Evolutionary conservation across 2,329 filamentous ascomycete genomes (phyloP).

Genomic region (Pseudopithomyces maydicus): DNA sequence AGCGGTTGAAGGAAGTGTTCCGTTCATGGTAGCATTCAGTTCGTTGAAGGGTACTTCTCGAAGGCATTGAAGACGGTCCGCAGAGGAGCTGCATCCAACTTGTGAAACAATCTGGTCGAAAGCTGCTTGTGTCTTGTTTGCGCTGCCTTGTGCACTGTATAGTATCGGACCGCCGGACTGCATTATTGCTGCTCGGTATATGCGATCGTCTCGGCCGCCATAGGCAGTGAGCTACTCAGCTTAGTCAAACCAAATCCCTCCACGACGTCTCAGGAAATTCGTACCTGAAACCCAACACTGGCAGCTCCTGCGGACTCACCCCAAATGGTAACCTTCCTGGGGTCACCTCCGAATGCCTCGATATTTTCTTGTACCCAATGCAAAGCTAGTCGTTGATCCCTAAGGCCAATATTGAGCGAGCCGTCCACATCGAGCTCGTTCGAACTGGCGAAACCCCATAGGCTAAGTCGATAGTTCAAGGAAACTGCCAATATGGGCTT

Average conservation of each 20-base stretch:
- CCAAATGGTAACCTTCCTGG: slow-evolving; percentile 47
- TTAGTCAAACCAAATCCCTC: background rate
- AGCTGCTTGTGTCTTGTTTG: slow-evolving; percentile 56
- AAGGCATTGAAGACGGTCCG: slow-evolving; percentile 50
- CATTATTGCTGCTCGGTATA: slow-evolving; percentile 51
- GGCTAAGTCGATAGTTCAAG: slow-evolving; percentile 41
- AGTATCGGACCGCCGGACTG: slow-evolving; percentile 39
- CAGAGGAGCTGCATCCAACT: slow-evolving; percentile 54
- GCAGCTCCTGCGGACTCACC: slow-evolving; percentile 45
- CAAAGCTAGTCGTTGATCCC: slow-evolving; percentile 47
- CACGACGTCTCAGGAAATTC: background rate
- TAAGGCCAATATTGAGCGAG: slow-evolving; percentile 46
- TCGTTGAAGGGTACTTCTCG: slow-evolving; percentile 63
- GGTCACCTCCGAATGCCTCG: slow-evolving; percentile 42
- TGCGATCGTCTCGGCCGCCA: slow-evolving; percentile 42
- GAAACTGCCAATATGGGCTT: slow-evolving; percentile 18
- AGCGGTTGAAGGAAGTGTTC: slow-evolving; percentile 13
- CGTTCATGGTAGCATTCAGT: slow-evolving; percentile 54
- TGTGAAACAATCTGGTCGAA: slow-evolving; percentile 44
- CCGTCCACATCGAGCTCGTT: slow-evolving; percentile 51
- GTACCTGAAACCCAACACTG: background rate
- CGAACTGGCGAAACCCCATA: background rate
- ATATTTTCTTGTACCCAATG: slow-evolving; percentile 46
- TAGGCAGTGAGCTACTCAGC: background rate
- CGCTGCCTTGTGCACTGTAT: slow-evolving; percentile 53